Conservation (phyloP, 2,329 filamentous ascomycete species). For the Aspergillus sojae region DNA sequence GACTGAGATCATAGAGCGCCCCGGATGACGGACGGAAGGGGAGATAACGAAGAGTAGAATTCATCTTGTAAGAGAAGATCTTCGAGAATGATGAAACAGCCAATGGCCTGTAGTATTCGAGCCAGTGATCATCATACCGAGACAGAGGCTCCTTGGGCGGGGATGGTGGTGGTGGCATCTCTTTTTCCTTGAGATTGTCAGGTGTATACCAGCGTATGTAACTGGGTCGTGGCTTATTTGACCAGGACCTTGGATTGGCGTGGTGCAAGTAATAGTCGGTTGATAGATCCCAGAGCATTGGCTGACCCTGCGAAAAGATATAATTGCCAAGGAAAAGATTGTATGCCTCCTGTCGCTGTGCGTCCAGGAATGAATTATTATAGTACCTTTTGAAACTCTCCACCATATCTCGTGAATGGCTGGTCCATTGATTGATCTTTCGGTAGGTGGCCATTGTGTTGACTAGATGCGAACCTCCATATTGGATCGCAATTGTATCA, state of each 20-base stretch:
- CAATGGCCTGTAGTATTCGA: slow-evolving; percentile 91
- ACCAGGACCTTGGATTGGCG: slow-evolving; percentile 74
- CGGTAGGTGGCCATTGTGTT: slow-evolving; percentile 99
- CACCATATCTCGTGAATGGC: slow-evolving; percentile 96
- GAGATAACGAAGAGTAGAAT: slow-evolving; percentile 82
- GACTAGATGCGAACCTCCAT: slow-evolving; percentile 94
- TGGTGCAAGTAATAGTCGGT: slow-evolving; percentile 98
- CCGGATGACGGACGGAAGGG: slow-evolving; percentile 69
- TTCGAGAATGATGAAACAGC: slow-evolving; percentile 88
- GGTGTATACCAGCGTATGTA: slow-evolving; percentile 92
- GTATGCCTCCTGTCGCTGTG: slow-evolving; percentile 96
- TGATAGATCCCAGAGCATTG: slow-evolving; percentile 93
- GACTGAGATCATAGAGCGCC: slow-evolving; percentile 79
- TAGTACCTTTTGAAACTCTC: slow-evolving; percentile 99
- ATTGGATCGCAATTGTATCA: slow-evolving; percentile 96
- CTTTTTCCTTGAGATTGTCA: slow-evolving; percentile 66
- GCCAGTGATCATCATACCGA: slow-evolving; percentile 92
- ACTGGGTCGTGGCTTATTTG: slow-evolving; percentile 62
- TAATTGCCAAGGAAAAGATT: slow-evolving; percentile 98
- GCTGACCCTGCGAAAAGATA: slow-evolving; percentile 80
- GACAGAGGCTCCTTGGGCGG: slow-evolving; percentile 36
- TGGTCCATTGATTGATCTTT: slow-evolving; percentile 99
- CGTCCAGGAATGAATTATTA: slow-evolving; percentile 97
- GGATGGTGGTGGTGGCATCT: slow-evolving; percentile 53
- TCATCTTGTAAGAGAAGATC: slow-evolving; percentile 90